Conservation (phyloP, 306 rosid species). For the Glycine tomentella region DNA sequence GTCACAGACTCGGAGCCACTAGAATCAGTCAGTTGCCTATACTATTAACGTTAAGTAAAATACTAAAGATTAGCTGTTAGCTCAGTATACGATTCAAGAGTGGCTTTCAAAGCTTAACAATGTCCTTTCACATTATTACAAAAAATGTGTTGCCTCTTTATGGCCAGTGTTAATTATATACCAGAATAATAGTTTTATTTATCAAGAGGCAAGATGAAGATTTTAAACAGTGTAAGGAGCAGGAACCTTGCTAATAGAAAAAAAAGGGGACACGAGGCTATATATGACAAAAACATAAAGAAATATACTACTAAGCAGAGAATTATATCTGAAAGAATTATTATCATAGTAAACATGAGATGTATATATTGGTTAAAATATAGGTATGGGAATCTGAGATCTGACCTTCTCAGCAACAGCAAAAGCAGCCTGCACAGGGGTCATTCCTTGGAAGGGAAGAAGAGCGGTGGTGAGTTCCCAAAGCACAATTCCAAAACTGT, state of each 20-base stretch:
- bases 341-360: not conserved
- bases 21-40: not conserved
- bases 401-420: conserved; percentile 97
- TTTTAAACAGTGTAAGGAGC: not conserved
- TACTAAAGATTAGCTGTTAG: not conserved
- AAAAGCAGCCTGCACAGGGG: conserved; percentile 99
- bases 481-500: conserved; percentile 94
- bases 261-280: not conserved
- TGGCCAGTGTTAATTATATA: not conserved
- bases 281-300: not conserved
- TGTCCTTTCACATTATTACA: too few relatives aligned
- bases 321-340: too few relatives aligned
- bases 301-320: too few relatives aligned
- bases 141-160: too few relatives aligned
- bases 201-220: not conserved
- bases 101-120: too few relatives aligned
- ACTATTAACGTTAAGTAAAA: not conserved
- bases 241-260: not conserved
- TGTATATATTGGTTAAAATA: too few relatives aligned
- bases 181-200: not conserved
- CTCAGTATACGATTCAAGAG: too few relatives aligned
- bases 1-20: not conserved
- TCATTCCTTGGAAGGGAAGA: conserved; percentile 98
- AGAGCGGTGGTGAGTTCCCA: conserved; percentile 96
- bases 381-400: not conserved